These are phyloP conservation scores for Dipteronia dyeriana DNA, from an alignment of 345 rosid species.

Conservation along the genomic window DNA sequence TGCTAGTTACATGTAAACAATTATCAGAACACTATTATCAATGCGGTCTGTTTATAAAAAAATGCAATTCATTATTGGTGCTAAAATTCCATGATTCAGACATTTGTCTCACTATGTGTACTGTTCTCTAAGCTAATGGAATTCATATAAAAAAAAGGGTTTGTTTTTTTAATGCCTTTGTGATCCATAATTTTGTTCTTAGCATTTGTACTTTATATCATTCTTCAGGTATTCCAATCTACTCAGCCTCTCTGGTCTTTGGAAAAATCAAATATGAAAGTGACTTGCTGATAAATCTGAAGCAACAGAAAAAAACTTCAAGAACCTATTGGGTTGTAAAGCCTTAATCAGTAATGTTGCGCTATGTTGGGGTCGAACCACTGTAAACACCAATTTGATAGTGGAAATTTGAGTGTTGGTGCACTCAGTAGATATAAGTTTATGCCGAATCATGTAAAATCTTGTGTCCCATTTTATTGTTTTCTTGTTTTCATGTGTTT, in stretches of 20 bases:
- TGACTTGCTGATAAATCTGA: neutral
- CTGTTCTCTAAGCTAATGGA: conserved; percentile 5
- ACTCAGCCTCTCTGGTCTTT: conserved; percentile 10
- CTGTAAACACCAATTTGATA: no score
- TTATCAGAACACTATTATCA: neutral
- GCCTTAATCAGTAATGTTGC: no score
- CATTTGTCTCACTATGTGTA: neutral
- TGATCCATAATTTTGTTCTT: conserved; percentile 19
- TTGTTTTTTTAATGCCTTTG: neutral
- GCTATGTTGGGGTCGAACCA: no score
- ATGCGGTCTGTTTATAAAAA: neutral
- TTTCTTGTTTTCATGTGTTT: no score
- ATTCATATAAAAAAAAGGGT: neutral
- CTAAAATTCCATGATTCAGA: neutral
- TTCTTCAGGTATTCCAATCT: neutral
- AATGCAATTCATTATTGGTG: neutral
- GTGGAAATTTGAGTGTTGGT: no score
- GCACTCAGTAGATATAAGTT: no score
- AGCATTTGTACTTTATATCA: conserved; percentile 6
- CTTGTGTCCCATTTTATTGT: no score
- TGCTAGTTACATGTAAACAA: neutral
- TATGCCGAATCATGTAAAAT: no score
- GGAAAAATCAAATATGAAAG: conserved; percentile 21
- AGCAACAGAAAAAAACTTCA: neutral
- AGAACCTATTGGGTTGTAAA: neutral